Base-by-base conservation (phyloP, 2,329 filamentous ascomycete species). In the Pseudogymnoascus sp. region DNA sequence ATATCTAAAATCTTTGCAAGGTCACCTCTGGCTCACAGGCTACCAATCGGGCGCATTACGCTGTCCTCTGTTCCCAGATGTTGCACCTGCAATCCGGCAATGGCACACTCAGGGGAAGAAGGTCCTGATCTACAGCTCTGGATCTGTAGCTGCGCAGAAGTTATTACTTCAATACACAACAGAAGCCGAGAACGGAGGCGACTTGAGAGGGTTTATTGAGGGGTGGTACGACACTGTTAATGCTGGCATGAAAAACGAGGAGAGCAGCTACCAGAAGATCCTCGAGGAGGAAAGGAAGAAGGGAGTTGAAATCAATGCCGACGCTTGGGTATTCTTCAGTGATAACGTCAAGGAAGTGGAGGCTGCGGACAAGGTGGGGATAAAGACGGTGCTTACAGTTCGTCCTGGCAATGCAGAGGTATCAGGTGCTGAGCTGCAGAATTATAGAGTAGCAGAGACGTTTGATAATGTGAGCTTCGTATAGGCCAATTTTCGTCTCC, bases 191-290 rank as follows among this genome's bases (percentile, higher is more conserved):
- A 79, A 80, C 17, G 63, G 65, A 1, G 77, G 80, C n/a, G 84
- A 91, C 72, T 73, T 90, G 69, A 83, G 79, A 3, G 76, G 77
- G 1, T 73, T 84, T 63, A 81, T 91, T 64, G 79, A 78, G 50
- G 87, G 82, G 68, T 91, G 86, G 80, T 93, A 91, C 72, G 90
- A 95, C 74, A 93, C 90, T 3, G 83, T 89, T 64, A 93, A 90
- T 73, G 90, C 90, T 33, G 90, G 90, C 1, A 80, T 83, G 63
- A 95, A 95, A 78, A 83, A 81, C 53, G 84, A 91, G 69, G 73
- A 76, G 40, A 74, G 73, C 21, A 93, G 89, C 73, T 95, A 93
- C 75, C 74, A 77, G 60, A 70, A 65, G 61, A 72, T 74, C 61
- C 65, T 61, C 7, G 26, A n/a, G 7, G 26, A 29, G 5, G 62